Evolutionary conservation across 768 basidiomycete genomes (phyloP).

Genomic region (Collybia nuda): DNA sequence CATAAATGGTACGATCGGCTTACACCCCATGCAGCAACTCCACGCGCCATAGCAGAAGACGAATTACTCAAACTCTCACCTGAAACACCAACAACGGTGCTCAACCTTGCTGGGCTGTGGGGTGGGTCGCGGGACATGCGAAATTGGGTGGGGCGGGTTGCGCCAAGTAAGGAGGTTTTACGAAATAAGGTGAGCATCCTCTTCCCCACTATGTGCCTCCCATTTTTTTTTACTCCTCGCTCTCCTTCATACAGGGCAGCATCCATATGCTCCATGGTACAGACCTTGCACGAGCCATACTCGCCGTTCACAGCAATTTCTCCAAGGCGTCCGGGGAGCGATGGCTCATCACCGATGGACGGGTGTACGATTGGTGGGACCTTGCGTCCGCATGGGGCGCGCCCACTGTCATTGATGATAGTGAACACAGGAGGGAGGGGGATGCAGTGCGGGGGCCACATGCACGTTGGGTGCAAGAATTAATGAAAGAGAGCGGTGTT

Average conservation of each 20-base stretch:
- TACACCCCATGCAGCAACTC: constrained; percentile 41
- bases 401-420: not conserved
- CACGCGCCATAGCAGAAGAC: constrained; percentile 50
- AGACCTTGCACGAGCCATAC: constrained; percentile 58
- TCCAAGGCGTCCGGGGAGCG: constrained; percentile 46
- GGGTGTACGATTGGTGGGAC: constrained; percentile 72
- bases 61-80: constrained; percentile 50
- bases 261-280: constrained; percentile 62
- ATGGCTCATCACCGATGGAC: constrained; percentile 55
- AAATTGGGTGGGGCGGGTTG: constrained; percentile 56
- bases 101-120: constrained; percentile 66
- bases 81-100: constrained; percentile 44
- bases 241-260: constrained; percentile 38
- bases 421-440: not conserved
- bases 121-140: constrained; percentile 48
- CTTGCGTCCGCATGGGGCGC: constrained; percentile 54
- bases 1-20: constrained; percentile 53
- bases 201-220: not conserved
- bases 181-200: constrained; percentile 38
- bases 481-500: constrained; percentile 52
- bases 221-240: no score
- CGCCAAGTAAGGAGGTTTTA: constrained; percentile 54
- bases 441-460: constrained; percentile 35
- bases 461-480: constrained; percentile 53
- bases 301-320: constrained; percentile 53